Evolutionary conservation across 2,329 filamentous ascomycete species (phyloP), one percentile per base, ranked within the genome.

Genomic region (Furcasterigmium furcatum): DNA sequence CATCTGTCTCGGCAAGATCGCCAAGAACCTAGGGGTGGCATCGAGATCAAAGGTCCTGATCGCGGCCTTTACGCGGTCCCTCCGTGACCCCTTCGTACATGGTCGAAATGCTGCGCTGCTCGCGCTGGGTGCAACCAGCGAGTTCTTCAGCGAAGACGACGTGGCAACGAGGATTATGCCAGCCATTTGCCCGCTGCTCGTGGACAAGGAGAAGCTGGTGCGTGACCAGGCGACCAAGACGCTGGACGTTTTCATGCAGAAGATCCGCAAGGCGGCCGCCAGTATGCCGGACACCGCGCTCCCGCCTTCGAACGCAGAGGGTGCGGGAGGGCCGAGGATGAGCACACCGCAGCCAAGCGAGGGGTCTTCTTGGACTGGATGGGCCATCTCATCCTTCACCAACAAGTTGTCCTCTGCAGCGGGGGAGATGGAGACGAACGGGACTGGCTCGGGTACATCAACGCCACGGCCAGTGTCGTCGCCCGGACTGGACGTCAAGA

Each of bases 341-440:
- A 84, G 85, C 51, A 94, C 88, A 2, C 85, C 90, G 2, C 87
- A 90, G 49, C 71, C 78, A 2, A 65, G 59, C 49, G 66, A 70
- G 38, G 73, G 77, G 19, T 83, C 84, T 3, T 76, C 77, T 4
- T 97, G 94, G 94, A 83, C 94, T 2, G 94, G 94, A 12, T 99
- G 94, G 94, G 94, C 94, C 2, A 96, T 99, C 45, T 97, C 94
- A 0, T 96, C 91, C 2, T 99, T 99, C 62, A 97, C 94, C 2
- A 97, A 97, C 67, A 96, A 96, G 58, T 65, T 97, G 12, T 85
- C 89, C 2, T 70, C 87, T 1, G 91, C 90, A 0, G 87, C 87
- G 9, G 94, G 94, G 16, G 87, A 96, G 46, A 99, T 99, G 52
- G 77, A 92, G 59, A 70, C 82, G 1, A 62, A 76, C 16, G 66